Conservation (phyloP, 768 basidiomycete genomes). For the Tylopilus rubrobrunneus region DNA sequence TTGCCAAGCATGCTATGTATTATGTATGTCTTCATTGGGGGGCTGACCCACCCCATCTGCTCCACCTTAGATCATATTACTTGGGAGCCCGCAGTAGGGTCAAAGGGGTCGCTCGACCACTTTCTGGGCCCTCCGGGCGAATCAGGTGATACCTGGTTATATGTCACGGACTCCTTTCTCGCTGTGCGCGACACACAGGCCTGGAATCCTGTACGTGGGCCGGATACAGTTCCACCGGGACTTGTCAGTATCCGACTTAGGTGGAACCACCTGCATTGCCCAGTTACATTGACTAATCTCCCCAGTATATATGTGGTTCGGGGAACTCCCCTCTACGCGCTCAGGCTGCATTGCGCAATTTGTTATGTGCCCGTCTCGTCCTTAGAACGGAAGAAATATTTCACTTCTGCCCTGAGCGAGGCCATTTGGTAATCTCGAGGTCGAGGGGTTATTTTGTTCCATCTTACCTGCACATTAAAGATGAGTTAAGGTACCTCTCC, state of each 20-base stretch:
- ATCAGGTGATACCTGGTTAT: too few relatives aligned
- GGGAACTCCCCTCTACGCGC: too few relatives aligned
- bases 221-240: neutral
- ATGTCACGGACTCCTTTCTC: neutral
- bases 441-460: neutral
- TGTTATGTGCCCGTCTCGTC: neutral
- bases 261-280: neutral
- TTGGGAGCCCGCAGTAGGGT: neutral
- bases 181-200: neutral
- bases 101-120: neutral
- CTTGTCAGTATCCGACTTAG: neutral
- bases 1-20: neutral
- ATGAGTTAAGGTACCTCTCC: too few relatives aligned
- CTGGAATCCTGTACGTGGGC: too few relatives aligned
- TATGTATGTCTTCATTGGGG: neutral
- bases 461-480: neutral
- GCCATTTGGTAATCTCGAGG: too few relatives aligned
- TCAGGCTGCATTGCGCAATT: neutral
- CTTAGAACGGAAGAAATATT: neutral
- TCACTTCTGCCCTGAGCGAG: neutral
- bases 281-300: neutral
- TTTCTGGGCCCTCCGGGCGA: neutral
- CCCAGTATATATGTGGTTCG: neutral
- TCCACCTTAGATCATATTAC: neutral
- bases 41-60: neutral